Percentiles rank a stretch among this genome's conserved stretches.
Evolutionary conservation across 2,329 filamentous ascomycete species (phyloP).

Genomic region (Botrytis elliptica): DNA sequence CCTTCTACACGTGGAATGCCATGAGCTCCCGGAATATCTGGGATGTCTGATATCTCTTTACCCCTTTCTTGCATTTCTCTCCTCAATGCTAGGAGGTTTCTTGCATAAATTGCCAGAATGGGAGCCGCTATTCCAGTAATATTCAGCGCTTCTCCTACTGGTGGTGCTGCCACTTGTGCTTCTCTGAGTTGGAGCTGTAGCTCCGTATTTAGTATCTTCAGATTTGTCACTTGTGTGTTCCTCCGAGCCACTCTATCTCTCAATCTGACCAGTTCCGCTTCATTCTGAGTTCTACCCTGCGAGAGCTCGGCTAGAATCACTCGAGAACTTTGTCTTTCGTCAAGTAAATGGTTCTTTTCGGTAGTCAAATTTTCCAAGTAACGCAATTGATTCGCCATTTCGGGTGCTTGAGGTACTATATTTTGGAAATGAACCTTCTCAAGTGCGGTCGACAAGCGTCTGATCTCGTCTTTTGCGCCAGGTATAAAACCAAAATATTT

Average conservation of each 20-base stretch:
- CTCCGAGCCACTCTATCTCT: background rate
- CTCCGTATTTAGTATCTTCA: background rate
- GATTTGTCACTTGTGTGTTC: background rate
- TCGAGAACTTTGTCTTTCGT: background rate
- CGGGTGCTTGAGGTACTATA: background rate
- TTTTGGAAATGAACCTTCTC: background rate
- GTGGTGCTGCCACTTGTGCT: background rate
- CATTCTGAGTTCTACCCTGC: background rate
- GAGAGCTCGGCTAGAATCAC: background rate
- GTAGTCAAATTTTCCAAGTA: background rate
- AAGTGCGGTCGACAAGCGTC: background rate
- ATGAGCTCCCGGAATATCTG: background rate
- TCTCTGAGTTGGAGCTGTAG: background rate
- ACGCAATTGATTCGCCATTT: too few species aligned
- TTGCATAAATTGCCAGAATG: background rate
- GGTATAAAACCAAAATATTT: background rate
- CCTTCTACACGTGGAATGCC: background rate
- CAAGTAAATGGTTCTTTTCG: background rate
- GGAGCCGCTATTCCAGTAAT: background rate
- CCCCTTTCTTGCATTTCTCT: background rate
- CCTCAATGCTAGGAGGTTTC: background rate
- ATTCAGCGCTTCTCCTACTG: background rate
- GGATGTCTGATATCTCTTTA: background rate
- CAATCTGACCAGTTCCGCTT: background rate
- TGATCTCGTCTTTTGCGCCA: slow-evolving; percentile 6